phyloP scores from a whole-genome alignment of 148 eudicot genomes.

The Polygonum aviculare region DNA sequence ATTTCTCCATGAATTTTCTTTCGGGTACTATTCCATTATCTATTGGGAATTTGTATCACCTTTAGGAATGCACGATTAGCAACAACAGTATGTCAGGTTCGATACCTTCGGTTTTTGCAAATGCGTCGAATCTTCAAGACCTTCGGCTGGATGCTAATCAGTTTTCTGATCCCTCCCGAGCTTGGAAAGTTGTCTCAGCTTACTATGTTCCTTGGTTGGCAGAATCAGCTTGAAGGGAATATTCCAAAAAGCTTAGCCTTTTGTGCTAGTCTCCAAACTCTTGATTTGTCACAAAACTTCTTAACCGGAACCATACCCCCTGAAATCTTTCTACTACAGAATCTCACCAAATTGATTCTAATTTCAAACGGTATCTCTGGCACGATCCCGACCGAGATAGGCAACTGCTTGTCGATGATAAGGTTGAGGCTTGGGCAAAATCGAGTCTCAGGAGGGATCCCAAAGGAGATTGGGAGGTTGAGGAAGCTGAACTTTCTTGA shows the following conservation, averaged over 20 bases:
- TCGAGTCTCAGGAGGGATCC: conserved; percentile 47
- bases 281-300: conserved; percentile 62
- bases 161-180: conserved; percentile 54
- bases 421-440: conserved; percentile 46
- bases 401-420: conserved; percentile 35
- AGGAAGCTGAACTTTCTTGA: conserved; percentile 60
- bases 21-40: conserved; percentile 59
- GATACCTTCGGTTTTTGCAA: conserved; percentile 49
- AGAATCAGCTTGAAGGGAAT: conserved; percentile 70
- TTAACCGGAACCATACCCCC: conserved; percentile 56
- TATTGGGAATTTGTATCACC: conserved; percentile 36
- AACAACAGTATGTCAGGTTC: conserved; percentile 76
- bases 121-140: conserved; percentile 38
- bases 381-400: conserved; percentile 44
- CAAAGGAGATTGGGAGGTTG: conserved; percentile 49
- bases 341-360: conserved; percentile 58
- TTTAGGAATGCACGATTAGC: conserved; percentile 67
- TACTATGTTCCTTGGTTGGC: conserved; percentile 65
- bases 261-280: conserved; percentile 42
- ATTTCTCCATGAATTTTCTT: conserved; percentile 56
- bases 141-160: conserved; percentile 67
- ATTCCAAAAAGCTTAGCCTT: conserved; percentile 46
- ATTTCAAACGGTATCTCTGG: conserved; percentile 72
- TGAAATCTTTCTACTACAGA: conserved; percentile 44
- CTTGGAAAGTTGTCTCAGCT: conserved; percentile 44